Percentiles rank a stretch among this genome's conserved stretches.
Conservation (phyloP, 2,329 filamentous ascomycete genomes). For the Talaromyces funiculosus region DNA sequence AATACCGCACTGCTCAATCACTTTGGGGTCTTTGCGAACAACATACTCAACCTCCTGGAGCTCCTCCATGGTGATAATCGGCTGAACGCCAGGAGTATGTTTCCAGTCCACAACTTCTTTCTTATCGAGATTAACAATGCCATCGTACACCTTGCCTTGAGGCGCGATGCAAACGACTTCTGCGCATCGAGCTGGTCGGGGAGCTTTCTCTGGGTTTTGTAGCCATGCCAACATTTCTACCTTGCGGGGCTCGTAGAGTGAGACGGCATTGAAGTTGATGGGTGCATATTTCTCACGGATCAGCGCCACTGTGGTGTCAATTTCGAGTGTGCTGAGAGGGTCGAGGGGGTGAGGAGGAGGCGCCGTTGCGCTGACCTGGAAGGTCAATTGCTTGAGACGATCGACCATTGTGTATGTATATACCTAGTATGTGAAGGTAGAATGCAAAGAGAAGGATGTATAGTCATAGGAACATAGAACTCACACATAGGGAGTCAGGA, state of each 20-base stretch:
- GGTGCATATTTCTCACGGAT: slow-evolving; percentile 65
- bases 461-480: neutral
- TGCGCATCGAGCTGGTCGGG: slow-evolving; percentile 65
- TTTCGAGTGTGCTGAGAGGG: slow-evolving; percentile 67
- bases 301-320: slow-evolving; percentile 62
- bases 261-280: slow-evolving; percentile 80
- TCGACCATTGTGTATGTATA: slow-evolving; percentile 42
- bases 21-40: slow-evolving; percentile 70
- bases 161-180: slow-evolving; percentile 78
- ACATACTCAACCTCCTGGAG: slow-evolving; percentile 72
- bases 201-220: slow-evolving; percentile 54
- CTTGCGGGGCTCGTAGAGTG: slow-evolving; percentile 79
- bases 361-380: slow-evolving; percentile 54
- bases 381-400: slow-evolving; percentile 58
- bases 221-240: slow-evolving; percentile 77
- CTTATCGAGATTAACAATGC: slow-evolving; percentile 65
- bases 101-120: slow-evolving; percentile 69
- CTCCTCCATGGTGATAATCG: slow-evolving; percentile 89
- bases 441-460: neutral
- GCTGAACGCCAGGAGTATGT: slow-evolving; percentile 69
- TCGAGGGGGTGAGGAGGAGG: slow-evolving; percentile 67
- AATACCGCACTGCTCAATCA: slow-evolving; percentile 84
- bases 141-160: slow-evolving; percentile 76
- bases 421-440: neutral
- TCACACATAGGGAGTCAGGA: neutral